Evolutionary conservation across 2,329 filamentous ascomycete species (phyloP).

Genomic region (Polytolypa hystricis): DNA sequence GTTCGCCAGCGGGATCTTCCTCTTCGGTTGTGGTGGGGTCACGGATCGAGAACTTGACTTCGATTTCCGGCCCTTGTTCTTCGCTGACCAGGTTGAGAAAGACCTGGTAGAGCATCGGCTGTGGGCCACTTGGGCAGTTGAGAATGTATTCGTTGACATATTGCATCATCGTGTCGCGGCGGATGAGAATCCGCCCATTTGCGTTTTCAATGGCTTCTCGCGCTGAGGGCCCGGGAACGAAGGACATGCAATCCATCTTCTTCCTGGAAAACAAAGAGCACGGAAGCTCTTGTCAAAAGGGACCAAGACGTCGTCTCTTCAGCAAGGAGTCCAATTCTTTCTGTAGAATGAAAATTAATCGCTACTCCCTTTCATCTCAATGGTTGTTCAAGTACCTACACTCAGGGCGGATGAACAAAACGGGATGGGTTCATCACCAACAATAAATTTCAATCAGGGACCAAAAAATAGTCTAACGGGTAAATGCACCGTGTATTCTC

Average conservation of each 20-base stretch:
- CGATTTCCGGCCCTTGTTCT: neutral
- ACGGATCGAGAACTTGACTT: neutral
- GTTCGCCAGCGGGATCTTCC: constrained; percentile 2
- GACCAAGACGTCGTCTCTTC: too few relatives aligned
- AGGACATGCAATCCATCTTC: constrained; percentile 5
- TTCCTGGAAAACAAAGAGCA: too few relatives aligned
- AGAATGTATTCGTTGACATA: constrained; percentile 2
- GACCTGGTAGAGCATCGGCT: constrained; percentile 2
- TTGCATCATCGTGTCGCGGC: neutral
- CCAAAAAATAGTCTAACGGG: too few relatives aligned
- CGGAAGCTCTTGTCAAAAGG: too few relatives aligned
- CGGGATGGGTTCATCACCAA: too few relatives aligned
- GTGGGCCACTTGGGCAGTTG: constrained; percentile 2
- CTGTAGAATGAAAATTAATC: too few relatives aligned
- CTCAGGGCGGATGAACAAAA: too few relatives aligned
- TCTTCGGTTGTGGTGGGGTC: constrained; percentile 3
- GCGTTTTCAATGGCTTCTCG: constrained; percentile 4
- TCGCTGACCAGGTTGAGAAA: constrained; percentile 4
- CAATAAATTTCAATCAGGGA: too few relatives aligned
- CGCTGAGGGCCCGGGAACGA: neutral
- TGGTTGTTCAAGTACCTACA: too few relatives aligned
- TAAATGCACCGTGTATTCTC: too few relatives aligned
- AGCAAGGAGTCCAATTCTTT: too few relatives aligned
- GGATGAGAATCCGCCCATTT: constrained; percentile 1
- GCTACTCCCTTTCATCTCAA: too few relatives aligned